phyloP scores from a whole-genome alignment of 495 filamentous ascomycete genomes.

The Xylaria acuta region DNA sequence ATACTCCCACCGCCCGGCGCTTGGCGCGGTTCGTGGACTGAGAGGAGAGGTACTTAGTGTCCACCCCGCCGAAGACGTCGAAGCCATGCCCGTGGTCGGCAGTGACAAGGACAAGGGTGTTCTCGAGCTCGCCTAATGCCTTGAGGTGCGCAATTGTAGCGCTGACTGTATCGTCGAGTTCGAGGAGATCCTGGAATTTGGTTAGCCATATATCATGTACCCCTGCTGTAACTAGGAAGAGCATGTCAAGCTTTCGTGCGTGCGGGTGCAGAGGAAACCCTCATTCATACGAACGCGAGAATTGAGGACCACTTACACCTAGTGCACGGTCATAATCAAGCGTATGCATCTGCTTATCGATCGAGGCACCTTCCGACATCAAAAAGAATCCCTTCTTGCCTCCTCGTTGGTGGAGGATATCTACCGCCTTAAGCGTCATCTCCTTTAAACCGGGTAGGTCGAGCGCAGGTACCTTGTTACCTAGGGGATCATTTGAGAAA shows the following conservation, averaged over 20 bases:
- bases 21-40: constrained; percentile 67
- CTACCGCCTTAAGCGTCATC: constrained; percentile 82
- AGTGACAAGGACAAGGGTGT: constrained; percentile 73
- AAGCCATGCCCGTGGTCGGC: constrained; percentile 83
- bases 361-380: constrained; percentile 77
- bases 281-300: neutral
- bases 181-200: constrained; percentile 62
- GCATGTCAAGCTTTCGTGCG: neutral
- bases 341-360: constrained; percentile 81
- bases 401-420: constrained; percentile 67
- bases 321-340: constrained; percentile 79
- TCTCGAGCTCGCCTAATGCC: constrained; percentile 60
- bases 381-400: constrained; percentile 74
- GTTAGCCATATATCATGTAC: neutral
- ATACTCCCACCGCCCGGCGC: constrained; percentile 70
- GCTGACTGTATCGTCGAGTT: constrained; percentile 75
- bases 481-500: constrained; percentile 67
- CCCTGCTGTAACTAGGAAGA: neutral
- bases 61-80: constrained; percentile 59
- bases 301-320: constrained; percentile 42
- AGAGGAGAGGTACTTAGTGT: constrained; percentile 65
- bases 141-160: constrained; percentile 69
- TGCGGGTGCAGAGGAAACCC: neutral
- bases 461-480: constrained; percentile 60
- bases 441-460: constrained; percentile 77